Evolutionary conservation across 139 green algal genomes (phyloP).

Genomic region (Micromonas commoda): DNA sequence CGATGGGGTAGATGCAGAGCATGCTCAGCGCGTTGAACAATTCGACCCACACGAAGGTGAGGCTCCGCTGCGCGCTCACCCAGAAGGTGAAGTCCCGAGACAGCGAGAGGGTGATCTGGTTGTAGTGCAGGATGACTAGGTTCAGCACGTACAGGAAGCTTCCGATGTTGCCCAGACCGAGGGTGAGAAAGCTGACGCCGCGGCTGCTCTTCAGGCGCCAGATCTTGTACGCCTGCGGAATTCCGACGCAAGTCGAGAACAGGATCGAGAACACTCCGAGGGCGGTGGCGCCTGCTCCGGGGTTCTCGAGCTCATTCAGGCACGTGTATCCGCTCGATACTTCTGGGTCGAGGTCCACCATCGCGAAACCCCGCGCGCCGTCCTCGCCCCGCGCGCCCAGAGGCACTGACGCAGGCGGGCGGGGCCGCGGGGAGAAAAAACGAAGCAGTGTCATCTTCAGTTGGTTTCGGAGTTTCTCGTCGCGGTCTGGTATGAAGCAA

Average conservation of each 20-base stretch:
- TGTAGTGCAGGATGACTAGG: slow-evolving; percentile 12
- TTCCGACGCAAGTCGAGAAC: not conserved
- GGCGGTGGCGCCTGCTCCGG: not conserved
- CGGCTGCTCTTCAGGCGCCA: not conserved
- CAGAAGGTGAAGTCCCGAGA: not conserved
- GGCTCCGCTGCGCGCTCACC: not conserved
- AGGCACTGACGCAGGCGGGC: too few species aligned
- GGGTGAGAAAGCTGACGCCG: not conserved
- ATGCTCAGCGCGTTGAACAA: not conserved
- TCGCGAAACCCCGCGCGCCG: too few species aligned
- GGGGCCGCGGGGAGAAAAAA: too few species aligned
- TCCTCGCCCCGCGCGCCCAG: too few species aligned
- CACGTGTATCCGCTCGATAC: too few species aligned
- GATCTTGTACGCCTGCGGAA: slow-evolving; percentile 13
- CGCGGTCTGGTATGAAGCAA: too few species aligned
- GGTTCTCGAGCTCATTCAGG: not conserved
- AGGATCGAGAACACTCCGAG: slow-evolving; percentile 6
- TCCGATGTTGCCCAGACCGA: slow-evolving; percentile 4
- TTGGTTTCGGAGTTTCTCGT: too few species aligned
- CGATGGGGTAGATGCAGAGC: not conserved
- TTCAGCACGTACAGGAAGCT: slow-evolving; percentile 12
- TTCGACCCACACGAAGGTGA: slow-evolving; percentile 12
- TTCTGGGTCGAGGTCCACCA: too few species aligned
- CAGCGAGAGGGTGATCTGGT: slow-evolving; percentile 6
- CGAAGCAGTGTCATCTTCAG: too few species aligned